Base-by-base conservation (phyloP, 495 filamentous ascomycete genomes). In the Hapsidospora chrysogenum region DNA sequence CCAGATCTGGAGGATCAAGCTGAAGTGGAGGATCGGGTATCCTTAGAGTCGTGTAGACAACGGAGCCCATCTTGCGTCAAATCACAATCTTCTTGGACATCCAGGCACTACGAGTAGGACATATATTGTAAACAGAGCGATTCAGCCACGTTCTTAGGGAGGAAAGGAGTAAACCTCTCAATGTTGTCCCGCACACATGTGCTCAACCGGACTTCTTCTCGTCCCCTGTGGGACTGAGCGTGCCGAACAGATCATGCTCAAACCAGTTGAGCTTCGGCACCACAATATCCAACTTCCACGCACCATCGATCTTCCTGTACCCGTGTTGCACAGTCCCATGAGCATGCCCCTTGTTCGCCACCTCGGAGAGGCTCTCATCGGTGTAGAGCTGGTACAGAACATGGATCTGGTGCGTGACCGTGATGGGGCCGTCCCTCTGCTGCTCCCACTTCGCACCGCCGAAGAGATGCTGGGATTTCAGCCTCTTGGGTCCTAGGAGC, bases 241-340 rank as follows among this genome's bases (percentile, higher is more conserved):
- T 29, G 4, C 27, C 27, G 27, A 29, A 29, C 16, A 80, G 81
- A 29, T 80, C 72, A 46, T 74, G 70, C 63, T 87, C 81, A 41
- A 54, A 60, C 76, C 76, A 86, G 28, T 73, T 55, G 38, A 86
- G 78, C 32, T 71, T 60, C 1, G 81, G 80, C 48, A 63, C 59
- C 34, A 87, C 56, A 1, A 81, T 80, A 1, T 79, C 78, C 53
- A 85, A 82, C 58, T 85, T 87, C 81, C 81, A 86, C 38, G 74
- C 70, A 4, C 78, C 78, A 43, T 82, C 57, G 15, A 82, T 58
- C 65, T 80, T 84, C 37, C 60, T 63, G 53, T 85, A 85, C 51
- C 70, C 79, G 49, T 80, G 74, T 43, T 67, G 66, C 50, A 78
- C 80, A 37, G 71, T 73, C 35, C 67, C 71, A 56, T 86, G 80